phyloP scores from a whole-genome alignment of 345 rosid genomes.

The Gossypium thurberi region DNA sequence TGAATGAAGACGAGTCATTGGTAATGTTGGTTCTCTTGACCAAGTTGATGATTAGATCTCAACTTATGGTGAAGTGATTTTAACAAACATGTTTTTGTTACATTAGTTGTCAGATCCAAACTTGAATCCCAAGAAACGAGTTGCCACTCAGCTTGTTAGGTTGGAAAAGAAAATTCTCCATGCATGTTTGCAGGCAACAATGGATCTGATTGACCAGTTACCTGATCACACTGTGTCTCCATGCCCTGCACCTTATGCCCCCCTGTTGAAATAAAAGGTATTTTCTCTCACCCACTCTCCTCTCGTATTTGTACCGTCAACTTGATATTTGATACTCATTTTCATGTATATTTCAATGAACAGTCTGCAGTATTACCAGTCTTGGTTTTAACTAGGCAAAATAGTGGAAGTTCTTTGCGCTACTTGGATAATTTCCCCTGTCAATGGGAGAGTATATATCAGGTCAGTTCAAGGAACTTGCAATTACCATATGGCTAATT shows the following conservation, averaged over 20 bases:
- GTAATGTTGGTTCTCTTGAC: conserved; percentile 28
- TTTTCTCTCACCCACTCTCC: conserved; percentile 10
- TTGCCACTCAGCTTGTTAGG: conserved; percentile 82
- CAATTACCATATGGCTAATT: background rate
- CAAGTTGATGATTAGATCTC: conserved; percentile 1
- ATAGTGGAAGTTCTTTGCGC: conserved; percentile 17
- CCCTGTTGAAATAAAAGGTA: conserved; percentile 58
- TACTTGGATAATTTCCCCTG: conserved; percentile 4
- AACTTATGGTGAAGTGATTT: background rate
- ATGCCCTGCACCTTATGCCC: conserved; percentile 87
- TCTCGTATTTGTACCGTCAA: background rate
- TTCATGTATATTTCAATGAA: conserved; percentile 2
- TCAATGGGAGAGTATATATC: conserved; percentile 1
- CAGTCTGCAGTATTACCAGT: conserved; percentile 12
- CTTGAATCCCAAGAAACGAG: conserved; percentile 74
- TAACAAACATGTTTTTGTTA: conserved; percentile 4
- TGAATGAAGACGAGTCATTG: conserved; percentile 68
- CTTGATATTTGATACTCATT: background rate
- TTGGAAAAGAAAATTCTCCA: conserved; percentile 82
- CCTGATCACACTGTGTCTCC: conserved; percentile 78
- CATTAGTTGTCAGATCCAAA: conserved; percentile 63
- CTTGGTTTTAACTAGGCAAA: conserved; percentile 10
- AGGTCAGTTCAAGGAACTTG: conserved; percentile 29
- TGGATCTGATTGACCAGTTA: conserved; percentile 53
- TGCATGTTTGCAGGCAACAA: conserved; percentile 62